phyloP scores from a whole-genome alignment of 2,329 filamentous ascomycete species.

The Aspergillus ochraceoroseus region DNA sequence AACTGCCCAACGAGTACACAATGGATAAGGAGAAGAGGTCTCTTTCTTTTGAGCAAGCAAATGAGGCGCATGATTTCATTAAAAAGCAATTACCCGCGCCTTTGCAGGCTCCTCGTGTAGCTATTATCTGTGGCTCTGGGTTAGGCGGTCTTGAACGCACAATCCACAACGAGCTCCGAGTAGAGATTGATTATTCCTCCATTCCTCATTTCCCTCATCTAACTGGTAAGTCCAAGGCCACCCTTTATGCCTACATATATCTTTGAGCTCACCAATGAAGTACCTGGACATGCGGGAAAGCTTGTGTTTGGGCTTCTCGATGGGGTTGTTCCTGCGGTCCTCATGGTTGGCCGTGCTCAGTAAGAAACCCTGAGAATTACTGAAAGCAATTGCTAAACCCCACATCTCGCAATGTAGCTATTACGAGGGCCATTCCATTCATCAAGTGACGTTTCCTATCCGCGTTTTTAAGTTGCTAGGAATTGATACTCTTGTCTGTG shows the following conservation, averaged over 20 bases:
- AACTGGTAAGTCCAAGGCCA: constrained; percentile 47
- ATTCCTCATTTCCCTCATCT: constrained; percentile 59
- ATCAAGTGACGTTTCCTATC: constrained; percentile 59
- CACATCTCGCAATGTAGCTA: constrained; percentile 44
- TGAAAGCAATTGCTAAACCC: constrained; percentile 10
- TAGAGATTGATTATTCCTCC: constrained; percentile 54
- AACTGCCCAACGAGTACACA: constrained; percentile 3
- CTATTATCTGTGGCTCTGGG: constrained; percentile 62
- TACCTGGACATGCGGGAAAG: constrained; percentile 60
- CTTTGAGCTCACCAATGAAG: constrained; percentile 21
- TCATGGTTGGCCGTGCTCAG: constrained; percentile 63
- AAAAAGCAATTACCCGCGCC: constrained; percentile 46
- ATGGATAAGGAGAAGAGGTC: constrained; percentile 9
- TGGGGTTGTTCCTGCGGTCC: constrained; percentile 52
- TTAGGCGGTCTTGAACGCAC: constrained; percentile 57
- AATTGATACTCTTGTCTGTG: constrained; percentile 56
- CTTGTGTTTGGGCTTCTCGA: constrained; percentile 60
- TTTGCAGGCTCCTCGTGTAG: constrained; percentile 53
- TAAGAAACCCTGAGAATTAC: constrained; percentile 39
- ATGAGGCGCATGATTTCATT: constrained; percentile 50
- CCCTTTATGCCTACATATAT: background rate
- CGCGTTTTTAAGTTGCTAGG: constrained; percentile 60
- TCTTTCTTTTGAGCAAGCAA: constrained; percentile 30
- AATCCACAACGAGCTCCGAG: constrained; percentile 47
- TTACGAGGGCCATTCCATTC: constrained; percentile 63